Conservation (phyloP, 345 rosid genomes). For the Melaleuca quinquenervia region DNA sequence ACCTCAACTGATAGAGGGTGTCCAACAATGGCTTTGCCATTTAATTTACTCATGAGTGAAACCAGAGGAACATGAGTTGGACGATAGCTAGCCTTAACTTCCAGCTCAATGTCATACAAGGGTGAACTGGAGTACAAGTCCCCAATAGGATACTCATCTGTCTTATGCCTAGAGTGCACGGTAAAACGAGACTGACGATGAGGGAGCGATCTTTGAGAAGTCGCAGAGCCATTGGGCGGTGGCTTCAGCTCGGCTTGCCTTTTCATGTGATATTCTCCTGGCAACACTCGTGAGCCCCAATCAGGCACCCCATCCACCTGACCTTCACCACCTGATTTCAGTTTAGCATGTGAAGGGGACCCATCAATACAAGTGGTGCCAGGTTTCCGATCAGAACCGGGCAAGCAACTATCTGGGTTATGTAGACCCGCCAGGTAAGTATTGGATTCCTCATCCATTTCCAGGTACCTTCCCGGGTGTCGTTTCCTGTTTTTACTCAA, state of each 20-base stretch:
- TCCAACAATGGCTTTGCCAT: conserved; percentile 78
- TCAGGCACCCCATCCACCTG: conserved; percentile 13
- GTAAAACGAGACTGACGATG: conserved; percentile 48
- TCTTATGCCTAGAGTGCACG: conserved; percentile 32
- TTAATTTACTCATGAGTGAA: conserved; percentile 76
- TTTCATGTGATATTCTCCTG: conserved; percentile 13
- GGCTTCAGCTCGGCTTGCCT: conserved; percentile 16
- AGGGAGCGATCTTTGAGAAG: conserved; percentile 45
- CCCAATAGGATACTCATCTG: conserved; percentile 28
- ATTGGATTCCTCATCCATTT: conserved; percentile 31
- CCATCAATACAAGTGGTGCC: conserved; percentile 4
- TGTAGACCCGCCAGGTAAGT: conserved; percentile 10
- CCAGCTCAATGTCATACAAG: conserved; percentile 60
- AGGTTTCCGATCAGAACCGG: not conserved
- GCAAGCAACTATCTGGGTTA: not conserved
- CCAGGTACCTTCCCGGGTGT: conserved; percentile 31
- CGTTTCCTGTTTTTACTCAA: conserved; percentile 55
- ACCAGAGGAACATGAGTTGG: conserved; percentile 76
- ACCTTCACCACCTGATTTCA: conserved; percentile 13
- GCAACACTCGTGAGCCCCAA: conserved; percentile 24
- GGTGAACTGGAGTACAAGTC: conserved; percentile 15
- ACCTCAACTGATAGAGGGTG: conserved; percentile 63
- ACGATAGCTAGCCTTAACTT: conserved; percentile 58
- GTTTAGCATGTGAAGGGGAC: conserved; percentile 1
- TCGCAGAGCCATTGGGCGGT: conserved; percentile 18